Evolutionary conservation across 2,329 filamentous ascomycete genomes (phyloP).

Genomic region (Ploettnerulaceae sp.): DNA sequence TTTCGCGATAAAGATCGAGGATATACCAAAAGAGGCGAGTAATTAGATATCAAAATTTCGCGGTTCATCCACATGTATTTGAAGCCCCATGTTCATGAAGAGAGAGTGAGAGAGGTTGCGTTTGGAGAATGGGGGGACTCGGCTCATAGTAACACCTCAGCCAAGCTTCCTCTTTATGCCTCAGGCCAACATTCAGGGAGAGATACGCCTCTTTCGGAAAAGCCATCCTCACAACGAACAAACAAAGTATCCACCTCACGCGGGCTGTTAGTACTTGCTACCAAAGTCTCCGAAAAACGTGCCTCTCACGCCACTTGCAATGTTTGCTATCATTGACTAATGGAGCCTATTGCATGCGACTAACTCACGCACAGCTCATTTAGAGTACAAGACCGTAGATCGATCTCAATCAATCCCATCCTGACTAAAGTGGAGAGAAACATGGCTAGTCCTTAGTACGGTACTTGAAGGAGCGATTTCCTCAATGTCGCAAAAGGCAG

Average conservation of each 20-base stretch:
- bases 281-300: slow-evolving; percentile 1
- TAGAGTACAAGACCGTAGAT: slow-evolving; percentile 4
- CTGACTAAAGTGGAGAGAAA: slow-evolving; percentile 8
- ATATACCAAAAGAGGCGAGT: too few species aligned
- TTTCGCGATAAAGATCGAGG: too few species aligned
- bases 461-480: neutral
- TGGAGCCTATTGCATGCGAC: slow-evolving; percentile 5
- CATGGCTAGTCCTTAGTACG: slow-evolving; percentile 4
- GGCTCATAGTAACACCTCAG: too few species aligned
- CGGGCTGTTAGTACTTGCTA: neutral
- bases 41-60: too few species aligned
- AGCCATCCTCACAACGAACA: neutral
- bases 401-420: neutral
- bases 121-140: too few species aligned
- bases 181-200: slow-evolving; percentile 2
- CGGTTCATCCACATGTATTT: too few species aligned
- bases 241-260: neutral
- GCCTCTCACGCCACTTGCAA: slow-evolving; percentile 3
- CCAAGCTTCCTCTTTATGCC: neutral
- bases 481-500: neutral
- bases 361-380: neutral
- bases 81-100: too few species aligned
- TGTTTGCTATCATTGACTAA: slow-evolving; percentile 13
- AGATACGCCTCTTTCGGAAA: neutral
- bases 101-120: too few species aligned